Conservation (phyloP, 2,329 filamentous ascomycete species). For the Pseudogymnoascus sp. region DNA sequence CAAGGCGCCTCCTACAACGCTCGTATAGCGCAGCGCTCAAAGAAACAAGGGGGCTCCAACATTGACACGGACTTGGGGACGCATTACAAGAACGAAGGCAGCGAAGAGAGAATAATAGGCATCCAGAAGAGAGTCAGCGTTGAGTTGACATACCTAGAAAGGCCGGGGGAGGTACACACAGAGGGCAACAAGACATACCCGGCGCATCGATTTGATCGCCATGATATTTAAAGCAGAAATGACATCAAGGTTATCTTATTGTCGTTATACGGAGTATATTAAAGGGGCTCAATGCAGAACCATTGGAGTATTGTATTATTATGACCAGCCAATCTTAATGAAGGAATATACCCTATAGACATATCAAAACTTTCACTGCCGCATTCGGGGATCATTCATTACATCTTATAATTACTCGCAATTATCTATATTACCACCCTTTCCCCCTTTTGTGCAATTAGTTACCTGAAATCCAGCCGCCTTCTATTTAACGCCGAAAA, state of each 20-base stretch:
- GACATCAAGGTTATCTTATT: background rate
- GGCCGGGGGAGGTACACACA: background rate
- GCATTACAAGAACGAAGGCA: conserved; percentile 3
- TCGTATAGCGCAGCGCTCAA: background rate
- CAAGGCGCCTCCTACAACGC: background rate
- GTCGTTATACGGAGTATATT: background rate
- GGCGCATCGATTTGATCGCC: background rate
- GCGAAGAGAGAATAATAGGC: conserved; percentile 16
- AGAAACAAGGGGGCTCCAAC: background rate
- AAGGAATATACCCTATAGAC: background rate
- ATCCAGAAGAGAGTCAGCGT: conserved; percentile 13
- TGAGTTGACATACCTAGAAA: background rate
- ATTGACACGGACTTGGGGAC: background rate
- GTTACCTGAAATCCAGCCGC: background rate
- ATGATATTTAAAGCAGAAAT: background rate
- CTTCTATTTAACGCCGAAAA: background rate
- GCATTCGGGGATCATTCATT: background rate
- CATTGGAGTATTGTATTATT: background rate
- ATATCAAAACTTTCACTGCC: too few relatives aligned
- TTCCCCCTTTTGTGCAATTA: background rate
- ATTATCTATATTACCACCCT: background rate
- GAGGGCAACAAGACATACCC: background rate
- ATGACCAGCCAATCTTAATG: background rate
- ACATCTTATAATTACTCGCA: background rate
- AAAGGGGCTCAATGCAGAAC: background rate